Base-by-base conservation (phyloP, 2,329 filamentous ascomycete genomes). In the Hirsutella rhossiliensis region DNA sequence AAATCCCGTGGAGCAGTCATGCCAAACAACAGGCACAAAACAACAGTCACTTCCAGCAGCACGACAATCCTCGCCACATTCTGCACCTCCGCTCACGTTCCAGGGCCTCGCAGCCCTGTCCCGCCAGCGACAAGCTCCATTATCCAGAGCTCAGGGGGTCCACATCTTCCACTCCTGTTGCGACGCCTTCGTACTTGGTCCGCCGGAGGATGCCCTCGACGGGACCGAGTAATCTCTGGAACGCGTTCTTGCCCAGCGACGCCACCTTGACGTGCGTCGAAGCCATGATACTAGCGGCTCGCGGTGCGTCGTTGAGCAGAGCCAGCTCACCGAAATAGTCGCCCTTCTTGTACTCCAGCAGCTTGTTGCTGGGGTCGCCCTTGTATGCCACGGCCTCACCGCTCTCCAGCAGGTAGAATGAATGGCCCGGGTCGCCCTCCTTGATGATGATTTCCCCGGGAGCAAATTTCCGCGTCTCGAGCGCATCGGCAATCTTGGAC, bases 281-380 rank as follows among this genome's bases (percentile, higher is more conserved):
- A 55, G 86, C 86, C 40, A 94, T 71, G 43, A 98, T 80, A 53
- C 84, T 94, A 42, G 92, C 92, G 32, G 90, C 90, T 58, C 92
- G 82, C 9, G 92, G 92, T 44, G 87, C 86, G 59, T 98, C 90
- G 54, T 97, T 94, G 53, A 97, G 73, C 58, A 98, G 67, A 7
- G 92, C 92, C 48, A 98, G 72, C 66, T 98, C 92, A 49, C 92
- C 92, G 66, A 98, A 98, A 70, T 92, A 98, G 58, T 96, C 92
- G 28, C 92, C 92, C 65, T 94, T 92, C 50, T 72, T 75, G 64
- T 97, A 97, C 43, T 78, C 72, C 58, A 87, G 87, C 50, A 97
- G 82, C 3, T 82, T 73, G 47, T 77, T 71, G 19, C 80, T 72
- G 17, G 73, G 68, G 34, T 82, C 86, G n/a, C 77, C 72, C 67